phyloP scores from a whole-genome alignment of 176 grass and related monocot genomes.

The Themeda triandra region DNA sequence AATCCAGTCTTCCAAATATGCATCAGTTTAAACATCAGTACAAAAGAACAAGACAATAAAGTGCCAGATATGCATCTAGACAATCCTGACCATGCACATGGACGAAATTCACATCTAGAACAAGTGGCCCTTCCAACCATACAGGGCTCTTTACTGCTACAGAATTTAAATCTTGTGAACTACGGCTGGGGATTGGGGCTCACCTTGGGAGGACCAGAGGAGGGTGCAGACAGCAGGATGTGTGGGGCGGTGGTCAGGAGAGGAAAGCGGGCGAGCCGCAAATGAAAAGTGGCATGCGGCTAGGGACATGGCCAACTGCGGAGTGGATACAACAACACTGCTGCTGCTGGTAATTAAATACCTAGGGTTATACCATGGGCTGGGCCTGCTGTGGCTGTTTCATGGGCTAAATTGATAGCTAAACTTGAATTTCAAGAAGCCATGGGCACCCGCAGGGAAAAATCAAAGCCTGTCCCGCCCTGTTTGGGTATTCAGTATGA shows the following conservation, averaged over 20 bases:
- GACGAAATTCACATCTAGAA: background rate
- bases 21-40: background rate
- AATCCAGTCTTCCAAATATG: background rate
- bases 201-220: background rate
- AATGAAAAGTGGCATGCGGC: background rate
- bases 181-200: background rate
- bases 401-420: background rate
- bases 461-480: background rate
- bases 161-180: background rate
- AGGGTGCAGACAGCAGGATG: background rate
- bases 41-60: background rate
- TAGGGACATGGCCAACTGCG: background rate
- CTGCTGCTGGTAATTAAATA: background rate
- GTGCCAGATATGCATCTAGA: background rate
- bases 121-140: background rate
- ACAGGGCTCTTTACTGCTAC: background rate
- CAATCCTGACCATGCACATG: background rate
- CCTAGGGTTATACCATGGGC: background rate
- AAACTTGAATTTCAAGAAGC: background rate
- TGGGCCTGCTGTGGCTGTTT: background rate
- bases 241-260: background rate
- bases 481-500: background rate
- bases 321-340: background rate
- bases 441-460: background rate
- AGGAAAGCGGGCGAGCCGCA: background rate